Evolutionary conservation across 2,329 filamentous ascomycete genomes (phyloP), one percentile per base, ranked within the genome.

Genomic region (Fusarium kyushuense): DNA sequence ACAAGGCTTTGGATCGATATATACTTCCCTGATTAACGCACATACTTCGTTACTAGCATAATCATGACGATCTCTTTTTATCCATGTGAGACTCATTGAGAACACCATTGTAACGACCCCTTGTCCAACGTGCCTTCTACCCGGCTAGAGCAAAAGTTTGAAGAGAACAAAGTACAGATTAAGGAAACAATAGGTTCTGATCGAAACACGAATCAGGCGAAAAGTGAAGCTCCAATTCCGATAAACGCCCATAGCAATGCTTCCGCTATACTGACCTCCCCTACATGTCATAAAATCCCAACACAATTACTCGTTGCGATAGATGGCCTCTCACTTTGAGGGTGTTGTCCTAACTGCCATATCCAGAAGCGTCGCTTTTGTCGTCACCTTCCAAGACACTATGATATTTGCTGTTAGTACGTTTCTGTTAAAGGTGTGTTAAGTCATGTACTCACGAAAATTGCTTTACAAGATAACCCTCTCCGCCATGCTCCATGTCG

Each of bases 401-500:
- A 53, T 16, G 14, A 27, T 9, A 17, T 9, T 16, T 19, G 64
- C 54, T 69, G 67, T 55, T 33, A 58, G 49, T 35, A 36, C 1
- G 21, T 40, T 14, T 45, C 23, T 10, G 21, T 5, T 13, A 23
- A 43, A 12, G 16, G 17, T n/a, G 17, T 27, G 7, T 23, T 32
- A 3, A 13, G 35, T 5, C 36, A 11, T 41, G 10, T 36, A 84
- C 94, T 85, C 83, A 97, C 93, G 93, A 96, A 78, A 94, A 97
- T 76, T 97, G 93, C 78, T 96, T 96, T 53, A 94, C 90, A 72
- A 99, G 80, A 48, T 92, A 92, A 1, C 96, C 96, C 80, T 99
- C 96, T 25, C 96, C 96, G 19, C 96, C 96, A 65, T 92, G 92
- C 72, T 97, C 94, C 83, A 99, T 88, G 77, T 99, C 94, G 55